Conservation (phyloP, 1,284 basidiomycete genomes). For the Cystobasidium pallidum region DNA sequence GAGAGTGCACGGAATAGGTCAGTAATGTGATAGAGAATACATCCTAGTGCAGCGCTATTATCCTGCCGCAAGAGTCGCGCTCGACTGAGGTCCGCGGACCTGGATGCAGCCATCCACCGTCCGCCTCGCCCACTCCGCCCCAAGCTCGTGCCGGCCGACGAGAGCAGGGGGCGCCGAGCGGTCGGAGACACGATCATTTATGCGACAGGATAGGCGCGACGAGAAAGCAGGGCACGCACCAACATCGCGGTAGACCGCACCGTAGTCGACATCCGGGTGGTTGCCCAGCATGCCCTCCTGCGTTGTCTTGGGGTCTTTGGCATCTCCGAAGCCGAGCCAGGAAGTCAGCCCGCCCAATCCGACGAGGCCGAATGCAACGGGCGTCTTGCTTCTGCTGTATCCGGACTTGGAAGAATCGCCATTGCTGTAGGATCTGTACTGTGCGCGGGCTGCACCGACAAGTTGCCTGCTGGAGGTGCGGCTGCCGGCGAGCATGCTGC, state of each 20-base stretch:
- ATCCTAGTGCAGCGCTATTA: background rate
- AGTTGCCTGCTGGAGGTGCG: slow-evolving; percentile 8
- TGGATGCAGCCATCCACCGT: background rate
- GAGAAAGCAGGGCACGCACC: slow-evolving; percentile 34
- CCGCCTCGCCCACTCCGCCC: background rate
- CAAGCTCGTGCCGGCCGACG: slow-evolving; percentile 19
- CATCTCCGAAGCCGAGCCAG: slow-evolving; percentile 40
- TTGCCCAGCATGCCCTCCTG: slow-evolving; percentile 47
- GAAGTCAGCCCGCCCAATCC: slow-evolving; percentile 46
- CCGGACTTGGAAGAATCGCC: slow-evolving; percentile 2
- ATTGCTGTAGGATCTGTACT: slow-evolving; percentile 21
- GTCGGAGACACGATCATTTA: background rate
- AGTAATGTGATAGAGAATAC: background rate
- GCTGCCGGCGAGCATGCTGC: slow-evolving; percentile 13
- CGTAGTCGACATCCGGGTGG: slow-evolving; percentile 51
- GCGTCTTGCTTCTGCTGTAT: slow-evolving; percentile 42
- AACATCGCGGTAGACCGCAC: slow-evolving; percentile 77
- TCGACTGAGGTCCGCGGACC: background rate
- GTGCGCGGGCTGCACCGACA: slow-evolving; percentile 8
- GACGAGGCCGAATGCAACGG: slow-evolving; percentile 45
- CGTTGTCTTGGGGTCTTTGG: slow-evolving; percentile 45
- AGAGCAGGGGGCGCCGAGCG: background rate
- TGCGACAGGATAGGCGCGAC: background rate
- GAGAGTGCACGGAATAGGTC: background rate
- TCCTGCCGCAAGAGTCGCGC: background rate